Evolutionary conservation across 257 asterid genomes (phyloP).

Genomic region (Scutellaria minor): DNA sequence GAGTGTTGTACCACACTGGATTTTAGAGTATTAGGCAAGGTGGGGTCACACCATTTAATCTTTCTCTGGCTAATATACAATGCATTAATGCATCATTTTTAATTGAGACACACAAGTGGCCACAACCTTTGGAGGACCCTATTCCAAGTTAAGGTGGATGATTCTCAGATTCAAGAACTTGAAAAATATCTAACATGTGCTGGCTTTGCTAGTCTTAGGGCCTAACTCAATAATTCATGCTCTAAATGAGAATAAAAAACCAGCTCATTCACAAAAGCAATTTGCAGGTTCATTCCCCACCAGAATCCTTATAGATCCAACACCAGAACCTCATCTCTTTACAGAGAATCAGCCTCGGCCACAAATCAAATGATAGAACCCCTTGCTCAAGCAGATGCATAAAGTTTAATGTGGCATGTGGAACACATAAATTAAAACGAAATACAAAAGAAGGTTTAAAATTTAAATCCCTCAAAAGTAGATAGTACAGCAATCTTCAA

Average conservation of each 20-base stretch:
- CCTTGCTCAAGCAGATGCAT: background rate
- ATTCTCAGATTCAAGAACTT: background rate
- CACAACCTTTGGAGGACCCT: background rate
- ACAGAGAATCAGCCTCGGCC: background rate
- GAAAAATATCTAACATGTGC: background rate
- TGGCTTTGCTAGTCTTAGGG: background rate
- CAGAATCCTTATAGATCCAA: no score
- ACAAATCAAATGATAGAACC: background rate
- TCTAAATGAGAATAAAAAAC: no score
- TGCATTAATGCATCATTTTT: slow-evolving; percentile 9
- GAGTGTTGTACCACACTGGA: background rate
- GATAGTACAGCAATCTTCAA: slow-evolving; percentile 18
- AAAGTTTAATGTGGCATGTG: background rate
- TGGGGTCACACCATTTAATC: slow-evolving; percentile 2
- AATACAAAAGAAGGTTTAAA: background rate
- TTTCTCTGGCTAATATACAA: no score
- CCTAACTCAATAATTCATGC: no score
- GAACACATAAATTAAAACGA: background rate
- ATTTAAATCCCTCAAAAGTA: background rate
- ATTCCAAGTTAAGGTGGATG: background rate
- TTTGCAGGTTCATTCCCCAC: no score
- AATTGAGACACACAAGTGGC: background rate
- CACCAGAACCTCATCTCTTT: background rate
- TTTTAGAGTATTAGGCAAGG: background rate
- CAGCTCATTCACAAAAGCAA: no score